These are phyloP conservation scores for Blastobotrys illinoisensis DNA, from an alignment of 1,139 yeast genomes.

Conservation along the genomic window DNA sequence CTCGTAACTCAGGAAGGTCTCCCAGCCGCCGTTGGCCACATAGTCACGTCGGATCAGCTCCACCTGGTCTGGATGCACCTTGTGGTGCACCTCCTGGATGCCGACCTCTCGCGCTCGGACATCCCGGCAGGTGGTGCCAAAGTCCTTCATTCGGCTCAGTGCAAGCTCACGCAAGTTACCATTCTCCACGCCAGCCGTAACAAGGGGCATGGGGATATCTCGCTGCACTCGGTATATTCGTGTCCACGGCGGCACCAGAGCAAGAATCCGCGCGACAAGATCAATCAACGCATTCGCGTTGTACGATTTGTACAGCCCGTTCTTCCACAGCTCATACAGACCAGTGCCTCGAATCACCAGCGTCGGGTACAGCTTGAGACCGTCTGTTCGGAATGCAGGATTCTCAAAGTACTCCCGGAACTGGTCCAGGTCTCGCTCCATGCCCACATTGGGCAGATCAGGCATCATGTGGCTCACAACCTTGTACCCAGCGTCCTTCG, in stretches of 20 bases:
- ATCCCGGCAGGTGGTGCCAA: constrained; percentile 93
- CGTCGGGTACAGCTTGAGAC: constrained; percentile 91
- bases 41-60: constrained; percentile 93
- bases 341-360: constrained; percentile 98
- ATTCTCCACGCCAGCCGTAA: constrained; percentile 95
- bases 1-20: constrained; percentile 90
- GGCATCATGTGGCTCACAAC: constrained; percentile 99
- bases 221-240: constrained; percentile 97
- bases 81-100: constrained; percentile 95
- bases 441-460: constrained; percentile 95
- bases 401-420: constrained; percentile 94
- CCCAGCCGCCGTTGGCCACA: constrained; percentile 99
- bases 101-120: constrained; percentile 99
- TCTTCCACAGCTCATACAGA: constrained; percentile 92
- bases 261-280: constrained; percentile 89
- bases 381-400: constrained; percentile 96
- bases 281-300: constrained; percentile 93
- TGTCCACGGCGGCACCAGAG: constrained; percentile 98
- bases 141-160: constrained; percentile 94
- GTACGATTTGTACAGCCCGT: constrained; percentile 89
- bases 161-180: constrained; percentile 96
- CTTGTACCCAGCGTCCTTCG: constrained; percentile 97
- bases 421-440: constrained; percentile 96
- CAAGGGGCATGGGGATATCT: constrained; percentile 99
- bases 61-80: constrained; percentile 95